Conservation (phyloP, 192 early-diverging fungal species). For the Gonapodya prolifera region DNA sequence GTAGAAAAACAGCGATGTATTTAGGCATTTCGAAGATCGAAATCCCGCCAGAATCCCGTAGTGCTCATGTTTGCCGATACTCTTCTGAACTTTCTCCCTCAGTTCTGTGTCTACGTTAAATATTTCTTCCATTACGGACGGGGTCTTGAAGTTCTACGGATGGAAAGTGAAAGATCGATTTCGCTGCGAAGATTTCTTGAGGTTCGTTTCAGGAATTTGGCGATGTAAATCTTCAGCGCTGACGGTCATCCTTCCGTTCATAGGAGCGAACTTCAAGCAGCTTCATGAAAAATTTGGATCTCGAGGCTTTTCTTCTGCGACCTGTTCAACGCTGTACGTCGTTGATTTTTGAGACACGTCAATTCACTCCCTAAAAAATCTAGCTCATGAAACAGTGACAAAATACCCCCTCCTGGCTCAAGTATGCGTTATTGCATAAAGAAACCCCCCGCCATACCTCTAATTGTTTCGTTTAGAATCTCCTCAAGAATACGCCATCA, state of each 20-base stretch:
- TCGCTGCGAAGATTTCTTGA: not conserved
- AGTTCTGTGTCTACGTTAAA: not conserved
- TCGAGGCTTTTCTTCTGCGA: not conserved
- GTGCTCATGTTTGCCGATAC: not conserved
- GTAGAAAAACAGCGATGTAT: too few species aligned
- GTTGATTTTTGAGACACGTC: too few species aligned
- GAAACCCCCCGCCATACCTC: not conserved
- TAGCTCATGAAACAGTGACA: not conserved
- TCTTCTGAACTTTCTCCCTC: not conserved
- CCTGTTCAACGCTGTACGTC: not conserved
- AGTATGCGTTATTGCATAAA: not conserved
- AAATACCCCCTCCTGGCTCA: not conserved
- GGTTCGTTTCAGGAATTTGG: not conserved
- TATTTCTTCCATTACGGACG: not conserved
- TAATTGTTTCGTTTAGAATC: not conserved
- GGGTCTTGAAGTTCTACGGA: not conserved
- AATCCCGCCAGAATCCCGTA: not conserved
- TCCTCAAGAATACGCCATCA: not conserved
- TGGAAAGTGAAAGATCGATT: not conserved
- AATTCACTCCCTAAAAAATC: too few species aligned
- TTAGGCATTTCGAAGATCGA: not conserved
- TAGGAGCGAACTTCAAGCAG: not conserved
- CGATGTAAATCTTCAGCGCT: too few species aligned
- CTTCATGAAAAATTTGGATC: not conserved
- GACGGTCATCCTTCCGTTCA: too few species aligned